Evolutionary conservation across 2,329 filamentous ascomycete species (phyloP).

Genomic region (Colletotrichum lentis): DNA sequence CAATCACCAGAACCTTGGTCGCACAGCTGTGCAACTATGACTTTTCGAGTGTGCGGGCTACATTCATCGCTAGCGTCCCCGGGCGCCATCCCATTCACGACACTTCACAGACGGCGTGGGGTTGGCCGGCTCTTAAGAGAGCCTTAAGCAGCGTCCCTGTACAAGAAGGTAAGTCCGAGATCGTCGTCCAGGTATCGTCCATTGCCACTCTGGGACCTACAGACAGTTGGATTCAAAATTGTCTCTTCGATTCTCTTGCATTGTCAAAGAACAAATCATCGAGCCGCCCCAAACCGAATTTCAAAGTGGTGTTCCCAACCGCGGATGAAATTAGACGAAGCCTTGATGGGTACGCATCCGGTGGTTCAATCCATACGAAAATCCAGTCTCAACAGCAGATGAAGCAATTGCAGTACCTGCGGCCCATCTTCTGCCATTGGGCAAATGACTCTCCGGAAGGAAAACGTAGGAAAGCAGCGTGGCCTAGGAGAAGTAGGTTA

Average conservation of each 20-base stretch:
- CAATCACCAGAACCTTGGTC: slow-evolving; percentile 63
- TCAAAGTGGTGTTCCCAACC: slow-evolving; percentile 83
- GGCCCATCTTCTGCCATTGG: slow-evolving; percentile 79
- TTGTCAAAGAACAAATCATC: slow-evolving; percentile 42
- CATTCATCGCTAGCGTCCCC: slow-evolving; percentile 81
- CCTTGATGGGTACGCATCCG: slow-evolving; percentile 79
- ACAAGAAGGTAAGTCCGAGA: slow-evolving; percentile 51
- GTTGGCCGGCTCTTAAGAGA: slow-evolving; percentile 74
- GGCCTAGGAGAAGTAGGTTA: neutral
- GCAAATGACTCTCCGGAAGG: slow-evolving; percentile 63
- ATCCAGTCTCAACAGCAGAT: slow-evolving; percentile 73
- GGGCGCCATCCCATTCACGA: slow-evolving; percentile 65
- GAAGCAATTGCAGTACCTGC: slow-evolving; percentile 77
- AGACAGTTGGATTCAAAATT: slow-evolving; percentile 75
- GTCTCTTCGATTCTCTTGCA: slow-evolving; percentile 63
- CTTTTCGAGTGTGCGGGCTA: slow-evolving; percentile 73
- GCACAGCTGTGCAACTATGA: slow-evolving; percentile 69
- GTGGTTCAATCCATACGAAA: slow-evolving; percentile 83
- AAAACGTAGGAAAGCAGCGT: slow-evolving; percentile 40
- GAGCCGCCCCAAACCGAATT: slow-evolving; percentile 53
- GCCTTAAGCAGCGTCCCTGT: slow-evolving; percentile 65
- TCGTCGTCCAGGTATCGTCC: slow-evolving; percentile 77
- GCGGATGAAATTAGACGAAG: slow-evolving; percentile 78
- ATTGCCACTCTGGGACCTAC: slow-evolving; percentile 79
- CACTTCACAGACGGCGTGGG: slow-evolving; percentile 69